Conservation (phyloP, 2,329 filamentous ascomycete species). For the Neonectria magnoliae region DNA sequence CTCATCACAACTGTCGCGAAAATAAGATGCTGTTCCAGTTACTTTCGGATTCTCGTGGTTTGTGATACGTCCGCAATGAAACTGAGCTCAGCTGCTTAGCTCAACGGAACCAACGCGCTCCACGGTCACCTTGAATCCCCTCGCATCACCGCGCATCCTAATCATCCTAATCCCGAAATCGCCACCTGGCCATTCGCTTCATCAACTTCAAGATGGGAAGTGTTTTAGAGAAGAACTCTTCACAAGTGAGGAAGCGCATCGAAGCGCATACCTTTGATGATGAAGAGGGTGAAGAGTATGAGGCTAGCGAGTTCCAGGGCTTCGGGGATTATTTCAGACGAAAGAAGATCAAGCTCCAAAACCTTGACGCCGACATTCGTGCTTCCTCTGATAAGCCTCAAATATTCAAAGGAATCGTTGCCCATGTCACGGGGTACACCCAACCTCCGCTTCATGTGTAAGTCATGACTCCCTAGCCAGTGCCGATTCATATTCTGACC, state of each 20-base stretch:
- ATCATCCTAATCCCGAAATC: background rate
- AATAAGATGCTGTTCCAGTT: background rate
- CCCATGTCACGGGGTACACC: slow-evolving; percentile 94
- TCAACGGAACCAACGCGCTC: background rate
- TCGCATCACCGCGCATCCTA: background rate
- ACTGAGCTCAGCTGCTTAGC: background rate
- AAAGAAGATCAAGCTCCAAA: slow-evolving; percentile 98
- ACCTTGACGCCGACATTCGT: slow-evolving; percentile 85
- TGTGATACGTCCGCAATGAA: background rate
- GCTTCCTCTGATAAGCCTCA: slow-evolving; percentile 75
- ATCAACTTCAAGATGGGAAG: slow-evolving; percentile 61
- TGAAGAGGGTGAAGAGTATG: slow-evolving; percentile 92
- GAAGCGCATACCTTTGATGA: slow-evolving; percentile 76
- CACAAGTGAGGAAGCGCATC: slow-evolving; percentile 69
- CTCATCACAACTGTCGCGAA: background rate
- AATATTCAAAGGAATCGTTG: slow-evolving; percentile 91
- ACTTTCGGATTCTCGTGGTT: background rate
- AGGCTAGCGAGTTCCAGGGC: slow-evolving; percentile 85
- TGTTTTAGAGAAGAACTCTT: slow-evolving; percentile 71
- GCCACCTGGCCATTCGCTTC: background rate
- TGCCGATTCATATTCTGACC: slow-evolving; percentile 27
- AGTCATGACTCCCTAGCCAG: slow-evolving; percentile 33
- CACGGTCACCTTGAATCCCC: background rate
- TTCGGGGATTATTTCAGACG: slow-evolving; percentile 92
- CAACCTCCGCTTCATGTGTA: slow-evolving; percentile 88